phyloP scores from a whole-genome alignment of 192 early-diverging fungal species.

The Chytriomyces sp. region DNA sequence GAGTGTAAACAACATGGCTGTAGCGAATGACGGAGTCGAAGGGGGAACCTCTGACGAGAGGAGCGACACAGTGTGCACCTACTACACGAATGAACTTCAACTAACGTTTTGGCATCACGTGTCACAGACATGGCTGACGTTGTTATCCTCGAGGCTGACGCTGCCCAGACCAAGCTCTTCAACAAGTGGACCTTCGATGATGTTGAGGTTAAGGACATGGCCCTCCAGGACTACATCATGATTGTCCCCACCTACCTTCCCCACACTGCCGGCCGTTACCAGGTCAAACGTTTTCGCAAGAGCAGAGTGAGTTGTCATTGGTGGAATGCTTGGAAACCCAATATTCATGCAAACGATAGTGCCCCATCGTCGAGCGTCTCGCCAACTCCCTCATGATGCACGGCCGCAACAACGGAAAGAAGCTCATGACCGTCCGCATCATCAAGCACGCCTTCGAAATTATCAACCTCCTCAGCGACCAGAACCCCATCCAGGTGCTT shows the following conservation, averaged over 20 bases:
- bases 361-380: conserved; percentile 97
- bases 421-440: conserved; percentile 97
- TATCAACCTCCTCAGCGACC: conserved; percentile 96
- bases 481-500: conserved; percentile 97
- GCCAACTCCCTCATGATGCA: conserved; percentile 99
- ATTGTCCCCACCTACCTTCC: conserved; percentile 91
- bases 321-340: not conserved
- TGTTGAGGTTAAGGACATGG: conserved; percentile 55
- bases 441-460: conserved; percentile 99
- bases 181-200: conserved; percentile 55
- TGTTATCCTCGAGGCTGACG: conserved; percentile 35
- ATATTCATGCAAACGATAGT: conserved; percentile 48
- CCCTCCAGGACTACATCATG: conserved; percentile 84
- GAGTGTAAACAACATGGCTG: too few relatives aligned
- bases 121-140: conserved; percentile 27
- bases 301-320: conserved; percentile 66
- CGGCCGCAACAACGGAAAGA: conserved; percentile 99
- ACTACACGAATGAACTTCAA: too few relatives aligned
- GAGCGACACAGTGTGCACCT: too few relatives aligned
- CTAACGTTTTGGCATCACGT: not conserved
- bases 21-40: too few relatives aligned
- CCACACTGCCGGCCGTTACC: conserved; percentile 98
- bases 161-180: conserved; percentile 45
- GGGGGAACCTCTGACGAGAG: too few relatives aligned
- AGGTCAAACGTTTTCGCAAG: conserved; percentile 96